Evolutionary conservation across 2,329 filamentous ascomycete genomes (phyloP).

Genomic region (Didymella segeticola): DNA sequence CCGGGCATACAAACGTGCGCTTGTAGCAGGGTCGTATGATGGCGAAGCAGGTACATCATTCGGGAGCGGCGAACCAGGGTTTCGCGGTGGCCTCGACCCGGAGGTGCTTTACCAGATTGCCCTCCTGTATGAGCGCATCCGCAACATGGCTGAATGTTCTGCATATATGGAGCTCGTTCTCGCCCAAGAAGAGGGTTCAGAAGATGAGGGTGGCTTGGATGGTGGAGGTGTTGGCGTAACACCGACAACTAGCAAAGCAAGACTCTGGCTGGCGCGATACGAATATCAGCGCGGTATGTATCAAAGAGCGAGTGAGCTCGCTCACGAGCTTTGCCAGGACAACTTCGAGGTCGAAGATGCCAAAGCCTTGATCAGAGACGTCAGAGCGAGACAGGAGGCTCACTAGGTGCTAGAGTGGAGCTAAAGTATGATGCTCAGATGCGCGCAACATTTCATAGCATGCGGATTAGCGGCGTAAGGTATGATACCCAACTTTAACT

Average conservation of each 20-base stretch:
- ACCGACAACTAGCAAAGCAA: slow-evolving; percentile 86
- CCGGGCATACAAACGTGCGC: slow-evolving; percentile 89
- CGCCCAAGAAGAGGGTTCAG: slow-evolving; percentile 81
- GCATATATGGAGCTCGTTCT: slow-evolving; percentile 96
- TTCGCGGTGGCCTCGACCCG: slow-evolving; percentile 73
- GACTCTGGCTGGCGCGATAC: slow-evolving; percentile 89
- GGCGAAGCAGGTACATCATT: slow-evolving; percentile 60
- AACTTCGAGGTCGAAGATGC: slow-evolving; percentile 82
- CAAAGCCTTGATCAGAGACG: slow-evolving; percentile 87
- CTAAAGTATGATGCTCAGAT: neutral
- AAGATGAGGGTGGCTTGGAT: slow-evolving; percentile 49
- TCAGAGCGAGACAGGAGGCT: slow-evolving; percentile 66
- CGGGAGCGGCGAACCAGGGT: slow-evolving; percentile 54
- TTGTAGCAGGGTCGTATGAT: slow-evolving; percentile 86
- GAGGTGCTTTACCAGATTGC: slow-evolving; percentile 92
- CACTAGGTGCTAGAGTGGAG: neutral
- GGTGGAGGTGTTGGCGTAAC: slow-evolving; percentile 77
- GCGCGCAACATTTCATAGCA: neutral
- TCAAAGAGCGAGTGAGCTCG: slow-evolving; percentile 76
- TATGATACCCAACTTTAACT: slow-evolving; percentile 9
- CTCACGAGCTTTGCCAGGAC: slow-evolving; percentile 92
- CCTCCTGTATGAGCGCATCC: slow-evolving; percentile 81
- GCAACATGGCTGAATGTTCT: slow-evolving; percentile 79
- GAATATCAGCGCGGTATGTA: slow-evolving; percentile 80
- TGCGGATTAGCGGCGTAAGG: neutral